A percentile compares a stretch with the other conserved stretches of the same genome.
Conservation (phyloP, 163 green algal genomes). For the Smithsoniella earleae region DNA sequence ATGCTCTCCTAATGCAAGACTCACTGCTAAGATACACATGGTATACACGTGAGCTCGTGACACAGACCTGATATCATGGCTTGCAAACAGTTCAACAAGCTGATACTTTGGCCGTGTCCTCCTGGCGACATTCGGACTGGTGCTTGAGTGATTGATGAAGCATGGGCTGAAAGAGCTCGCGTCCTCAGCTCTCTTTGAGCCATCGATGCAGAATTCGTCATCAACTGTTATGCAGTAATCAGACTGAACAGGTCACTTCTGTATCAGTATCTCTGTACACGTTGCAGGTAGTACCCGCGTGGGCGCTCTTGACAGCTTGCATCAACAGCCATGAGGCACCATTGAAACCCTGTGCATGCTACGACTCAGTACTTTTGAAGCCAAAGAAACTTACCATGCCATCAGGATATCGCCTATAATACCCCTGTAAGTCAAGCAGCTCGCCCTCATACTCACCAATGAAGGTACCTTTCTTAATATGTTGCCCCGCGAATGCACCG, state of each 20-base stretch:
- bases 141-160: slow-evolving; percentile 17
- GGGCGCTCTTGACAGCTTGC: too few relatives aligned
- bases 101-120: background rate
- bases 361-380: too few relatives aligned
- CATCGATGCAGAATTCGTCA: slow-evolving; percentile 17
- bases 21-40: too few relatives aligned
- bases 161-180: background rate
- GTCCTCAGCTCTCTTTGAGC: background rate
- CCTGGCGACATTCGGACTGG: background rate
- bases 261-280: too few relatives aligned
- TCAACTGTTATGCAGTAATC: slow-evolving; percentile 28
- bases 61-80: slow-evolving; percentile 1
- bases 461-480: slow-evolving; percentile 1
- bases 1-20: too few relatives aligned
- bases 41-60: too few relatives aligned
- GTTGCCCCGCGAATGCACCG: background rate
- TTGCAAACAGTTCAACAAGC: slow-evolving; percentile 5
- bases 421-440: background rate
- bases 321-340: too few relatives aligned
- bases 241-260: too few relatives aligned
- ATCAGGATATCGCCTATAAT: slow-evolving; percentile 21
- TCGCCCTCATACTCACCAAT: slow-evolving; percentile 18
- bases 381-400: slow-evolving; percentile 14
- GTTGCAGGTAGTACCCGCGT: too few relatives aligned
- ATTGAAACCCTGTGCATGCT: too few relatives aligned